Conservation (phyloP, 208 protist genomes). For the Leishmania lainsoni region DNA sequence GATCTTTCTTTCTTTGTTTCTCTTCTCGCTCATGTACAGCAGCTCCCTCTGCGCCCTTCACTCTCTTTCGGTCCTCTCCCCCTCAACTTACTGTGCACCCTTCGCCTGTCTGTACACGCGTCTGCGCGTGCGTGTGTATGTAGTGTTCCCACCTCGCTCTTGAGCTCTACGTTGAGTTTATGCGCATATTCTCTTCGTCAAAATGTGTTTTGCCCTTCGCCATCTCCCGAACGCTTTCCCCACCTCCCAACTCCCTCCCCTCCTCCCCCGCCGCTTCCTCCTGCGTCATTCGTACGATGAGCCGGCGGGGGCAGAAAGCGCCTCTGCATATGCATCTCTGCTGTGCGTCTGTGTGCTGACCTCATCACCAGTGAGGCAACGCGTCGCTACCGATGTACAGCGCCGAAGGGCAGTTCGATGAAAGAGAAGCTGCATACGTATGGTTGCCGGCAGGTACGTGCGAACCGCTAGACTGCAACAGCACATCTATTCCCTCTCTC, state of each 20-base stretch:
- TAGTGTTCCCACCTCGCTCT: not conserved
- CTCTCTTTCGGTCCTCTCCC: not conserved
- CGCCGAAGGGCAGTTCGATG: not conserved
- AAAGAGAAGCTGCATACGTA: not conserved
- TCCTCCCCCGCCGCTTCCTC: not conserved
- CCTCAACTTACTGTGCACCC: not conserved
- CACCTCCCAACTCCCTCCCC: not conserved
- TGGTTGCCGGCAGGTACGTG: not conserved
- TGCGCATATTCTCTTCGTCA: not conserved
- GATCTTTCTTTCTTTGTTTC: not conserved
- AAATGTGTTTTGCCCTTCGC: not conserved
- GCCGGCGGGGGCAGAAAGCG: not conserved
- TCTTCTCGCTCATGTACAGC: slow-evolving; percentile 5
- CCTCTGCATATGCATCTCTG: not conserved
- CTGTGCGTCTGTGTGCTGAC: not conserved
- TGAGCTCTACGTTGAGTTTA: not conserved
- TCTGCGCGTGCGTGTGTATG: not conserved
- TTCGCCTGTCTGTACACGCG: not conserved
- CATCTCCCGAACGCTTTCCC: not conserved
- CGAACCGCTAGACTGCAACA: not conserved
- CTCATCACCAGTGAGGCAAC: not conserved
- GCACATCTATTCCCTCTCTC: not conserved
- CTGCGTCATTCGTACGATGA: not conserved
- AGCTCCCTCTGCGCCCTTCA: not conserved
- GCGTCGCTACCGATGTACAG: not conserved